Evolutionary conservation across 345 rosid species (phyloP).

Genomic region (Acer negundo): DNA sequence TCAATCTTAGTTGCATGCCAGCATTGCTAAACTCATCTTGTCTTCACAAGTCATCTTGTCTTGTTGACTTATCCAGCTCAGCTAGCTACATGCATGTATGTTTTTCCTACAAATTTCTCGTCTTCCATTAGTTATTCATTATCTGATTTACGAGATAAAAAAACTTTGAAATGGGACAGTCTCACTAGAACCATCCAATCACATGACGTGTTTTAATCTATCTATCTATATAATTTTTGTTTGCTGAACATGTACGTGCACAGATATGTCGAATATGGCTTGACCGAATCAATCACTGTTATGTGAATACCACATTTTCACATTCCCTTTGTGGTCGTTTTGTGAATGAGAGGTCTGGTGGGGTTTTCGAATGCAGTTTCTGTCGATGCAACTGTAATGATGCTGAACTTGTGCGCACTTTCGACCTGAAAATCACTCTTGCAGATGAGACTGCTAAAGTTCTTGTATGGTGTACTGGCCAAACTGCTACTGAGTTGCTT

Average conservation of each 20-base stretch:
- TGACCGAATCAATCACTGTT: constrained; percentile 66
- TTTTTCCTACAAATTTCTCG: constrained; percentile 10
- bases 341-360: constrained; percentile 43
- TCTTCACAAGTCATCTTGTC: constrained; percentile 58
- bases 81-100: constrained; percentile 49
- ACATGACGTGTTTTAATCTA: too few species aligned
- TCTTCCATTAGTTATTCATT: neutral
- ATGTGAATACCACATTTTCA: constrained; percentile 54
- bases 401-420: constrained; percentile 56
- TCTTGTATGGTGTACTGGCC: constrained; percentile 77
- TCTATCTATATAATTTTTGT: neutral
- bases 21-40: constrained; percentile 86
- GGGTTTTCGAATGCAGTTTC: constrained; percentile 60
- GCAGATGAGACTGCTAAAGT: constrained; percentile 63
- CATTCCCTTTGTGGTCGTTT: constrained; percentile 74
- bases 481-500: constrained; percentile 84
- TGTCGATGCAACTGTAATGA: constrained; percentile 46
- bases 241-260: constrained; percentile 5
- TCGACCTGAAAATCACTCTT: constrained; percentile 68
- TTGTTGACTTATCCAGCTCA: constrained; percentile 53
- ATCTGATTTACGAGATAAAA: neutral
- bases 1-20: constrained; percentile 82
- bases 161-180: neutral
- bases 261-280: constrained; percentile 82
- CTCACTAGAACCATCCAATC: neutral